Evolutionary conservation across 2,329 filamentous ascomycete genomes (phyloP).

Genomic region (Fusarium tuaranense): DNA sequence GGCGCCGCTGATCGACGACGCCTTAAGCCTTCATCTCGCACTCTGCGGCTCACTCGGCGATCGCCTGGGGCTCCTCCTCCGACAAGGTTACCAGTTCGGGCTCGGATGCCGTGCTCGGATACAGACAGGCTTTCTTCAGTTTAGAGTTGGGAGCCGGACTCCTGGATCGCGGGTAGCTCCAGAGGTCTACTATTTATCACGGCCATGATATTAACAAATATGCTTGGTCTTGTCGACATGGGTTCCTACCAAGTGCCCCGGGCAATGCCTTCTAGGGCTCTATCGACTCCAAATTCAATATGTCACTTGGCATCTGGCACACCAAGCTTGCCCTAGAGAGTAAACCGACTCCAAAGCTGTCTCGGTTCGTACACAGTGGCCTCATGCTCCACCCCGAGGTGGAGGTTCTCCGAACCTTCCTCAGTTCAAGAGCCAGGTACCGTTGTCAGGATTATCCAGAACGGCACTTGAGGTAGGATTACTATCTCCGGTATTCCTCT

Average conservation of each 20-base stretch:
- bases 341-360: conserved; percentile 1
- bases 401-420: conserved; percentile 21
- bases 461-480: conserved; percentile 17
- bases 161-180: background rate
- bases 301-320: background rate
- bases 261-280: background rate
- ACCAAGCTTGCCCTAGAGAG: background rate
- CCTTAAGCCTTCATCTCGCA: conserved; percentile 7
- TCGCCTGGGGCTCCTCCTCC: conserved; percentile 1
- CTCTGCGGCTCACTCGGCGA: conserved; percentile 6
- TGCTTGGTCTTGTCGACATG: background rate
- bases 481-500: background rate
- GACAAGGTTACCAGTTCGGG: conserved; percentile 1
- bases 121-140: background rate
- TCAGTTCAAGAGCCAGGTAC: conserved; percentile 17
- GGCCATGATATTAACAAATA: background rate
- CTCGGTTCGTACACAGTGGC: conserved; percentile 13
- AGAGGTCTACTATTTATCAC: background rate
- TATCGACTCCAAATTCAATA: background rate
- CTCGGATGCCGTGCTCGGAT: background rate
- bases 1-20: conserved; percentile 3
- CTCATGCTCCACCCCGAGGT: conserved; percentile 32
- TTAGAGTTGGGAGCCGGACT: background rate
- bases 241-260: background rate
- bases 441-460: conserved; percentile 25